Conservation (phyloP, 257 asterid genomes). For the Solanum raphanifolium region DNA sequence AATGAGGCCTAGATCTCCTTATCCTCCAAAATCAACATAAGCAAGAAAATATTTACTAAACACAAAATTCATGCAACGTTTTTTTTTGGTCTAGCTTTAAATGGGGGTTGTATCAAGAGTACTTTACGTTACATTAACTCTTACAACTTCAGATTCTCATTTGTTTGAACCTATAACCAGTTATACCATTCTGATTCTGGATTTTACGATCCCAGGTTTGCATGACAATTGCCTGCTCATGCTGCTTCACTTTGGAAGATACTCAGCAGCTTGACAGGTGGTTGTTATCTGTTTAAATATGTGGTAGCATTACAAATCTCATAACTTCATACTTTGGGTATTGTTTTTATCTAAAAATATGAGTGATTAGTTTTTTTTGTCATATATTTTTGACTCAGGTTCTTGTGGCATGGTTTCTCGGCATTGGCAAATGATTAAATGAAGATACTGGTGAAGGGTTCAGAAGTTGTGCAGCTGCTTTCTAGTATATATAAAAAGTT, state of each 20-base stretch:
- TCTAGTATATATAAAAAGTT: background rate
- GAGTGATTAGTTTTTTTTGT: background rate
- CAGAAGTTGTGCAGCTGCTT: conserved; percentile 1
- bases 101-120: background rate
- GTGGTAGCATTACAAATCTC: conserved; percentile 18
- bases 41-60: background rate
- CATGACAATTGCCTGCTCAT: conserved; percentile 40
- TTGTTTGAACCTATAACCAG: background rate
- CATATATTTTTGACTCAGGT: conserved; percentile 12
- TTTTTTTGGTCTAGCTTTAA: background rate
- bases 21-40: background rate
- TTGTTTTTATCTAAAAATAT: background rate
- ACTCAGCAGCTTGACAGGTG: conserved; percentile 60
- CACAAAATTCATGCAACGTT: background rate
- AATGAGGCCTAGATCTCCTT: background rate
- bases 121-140: background rate
- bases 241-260: conserved; percentile 49
- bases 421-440: background rate
- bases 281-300: conserved; percentile 33
- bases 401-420: conserved; percentile 19
- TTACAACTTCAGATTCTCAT: background rate
- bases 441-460: conserved; percentile 4
- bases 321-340: background rate
- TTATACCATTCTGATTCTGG: background rate
- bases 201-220: conserved; percentile 7